Evolutionary conservation across 306 rosid species (phyloP), one percentile per base, ranked within the genome.

Genomic region (Urtica urens): DNA sequence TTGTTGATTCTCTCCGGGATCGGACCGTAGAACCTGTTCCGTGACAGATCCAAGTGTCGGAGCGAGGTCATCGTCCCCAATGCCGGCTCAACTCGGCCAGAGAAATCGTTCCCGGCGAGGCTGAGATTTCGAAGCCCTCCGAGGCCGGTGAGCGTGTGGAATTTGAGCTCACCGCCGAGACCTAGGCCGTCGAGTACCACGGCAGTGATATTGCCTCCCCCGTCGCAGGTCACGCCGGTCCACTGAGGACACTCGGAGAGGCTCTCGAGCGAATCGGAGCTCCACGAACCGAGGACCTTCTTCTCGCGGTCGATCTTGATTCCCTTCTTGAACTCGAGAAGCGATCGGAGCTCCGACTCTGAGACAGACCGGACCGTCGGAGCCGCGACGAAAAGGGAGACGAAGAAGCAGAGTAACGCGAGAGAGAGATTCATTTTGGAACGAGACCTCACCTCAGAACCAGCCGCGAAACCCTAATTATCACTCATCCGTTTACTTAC

Each of bases 241-340:
- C 97, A 90, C 38, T 72, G 45, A 0, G 82, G 93, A 34, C 97
- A 90, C 0, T 34, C 43, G 40, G 49, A 14, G 28, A 31, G 7
- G 19, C 55, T 30, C 5, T 10, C 7, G 12, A 57, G 38, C 0
- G 68, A 19, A 8, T 57, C 8, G 18, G 44, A 38, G 31, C 39
- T 48, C 97, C 97, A 90, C 34, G 93, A 30, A 16, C 63, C 76
- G 0, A 44, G 25, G 19, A 81, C 76, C 20, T 7, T 63, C 0
- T 63, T 41, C 1, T 37, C 57, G 38, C 82, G 97, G 75, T 84
- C 97, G 29, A 2, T 17, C 0, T 27, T 65, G 67, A 90, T 84
- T 43, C 93, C 97, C 56, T 81, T 90, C 65, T 74, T 84, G 79
- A 90, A 90, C 53, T 90, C 95, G 17, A 81, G 71, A 0, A 90